These are phyloP conservation scores for Neurospora sp. DNA, from an alignment of 495 filamentous ascomycete species.

Conservation along the genomic window DNA sequence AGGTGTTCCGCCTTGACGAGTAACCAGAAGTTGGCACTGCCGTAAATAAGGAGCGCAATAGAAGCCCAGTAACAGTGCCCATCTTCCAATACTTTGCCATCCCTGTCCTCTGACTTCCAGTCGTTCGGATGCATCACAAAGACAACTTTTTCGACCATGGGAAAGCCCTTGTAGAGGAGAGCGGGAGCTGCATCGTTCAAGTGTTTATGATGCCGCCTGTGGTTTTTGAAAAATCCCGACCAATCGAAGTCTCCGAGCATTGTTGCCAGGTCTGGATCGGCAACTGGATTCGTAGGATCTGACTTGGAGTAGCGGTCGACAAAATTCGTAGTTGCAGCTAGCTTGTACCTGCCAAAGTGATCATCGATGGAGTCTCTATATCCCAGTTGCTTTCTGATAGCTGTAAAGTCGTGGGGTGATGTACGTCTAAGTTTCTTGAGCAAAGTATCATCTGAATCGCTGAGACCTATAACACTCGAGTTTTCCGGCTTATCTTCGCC, in stretches of 20 bases:
- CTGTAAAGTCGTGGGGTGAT: not conserved
- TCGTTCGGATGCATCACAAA: slow-evolving; percentile 15
- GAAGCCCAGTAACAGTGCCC: slow-evolving; percentile 15
- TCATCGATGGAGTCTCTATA: not conserved
- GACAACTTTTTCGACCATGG: slow-evolving; percentile 13
- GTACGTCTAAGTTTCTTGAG: too few species aligned
- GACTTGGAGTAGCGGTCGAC: not conserved
- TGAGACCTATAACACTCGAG: too few species aligned
- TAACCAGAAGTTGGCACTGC: slow-evolving; percentile 12
- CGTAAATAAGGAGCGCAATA: slow-evolving; percentile 12
- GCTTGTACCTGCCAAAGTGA: not conserved
- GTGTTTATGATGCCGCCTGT: not conserved
- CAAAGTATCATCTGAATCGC: too few species aligned
- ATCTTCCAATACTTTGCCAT: slow-evolving; percentile 4
- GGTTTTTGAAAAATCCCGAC: not conserved
- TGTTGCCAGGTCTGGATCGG: not conserved
- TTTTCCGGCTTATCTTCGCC: too few species aligned
- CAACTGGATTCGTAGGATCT: not conserved
- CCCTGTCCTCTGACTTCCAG: not conserved
- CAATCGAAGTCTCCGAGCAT: not conserved
- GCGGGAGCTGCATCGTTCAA: not conserved
- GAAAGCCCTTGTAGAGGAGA: slow-evolving; percentile 5
- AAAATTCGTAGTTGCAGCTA: not conserved
- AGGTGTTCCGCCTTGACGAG: slow-evolving; percentile 23
- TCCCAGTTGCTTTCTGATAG: not conserved